Conservation (phyloP, 495 filamentous ascomycete genomes). For the Daldinia grandis region DNA sequence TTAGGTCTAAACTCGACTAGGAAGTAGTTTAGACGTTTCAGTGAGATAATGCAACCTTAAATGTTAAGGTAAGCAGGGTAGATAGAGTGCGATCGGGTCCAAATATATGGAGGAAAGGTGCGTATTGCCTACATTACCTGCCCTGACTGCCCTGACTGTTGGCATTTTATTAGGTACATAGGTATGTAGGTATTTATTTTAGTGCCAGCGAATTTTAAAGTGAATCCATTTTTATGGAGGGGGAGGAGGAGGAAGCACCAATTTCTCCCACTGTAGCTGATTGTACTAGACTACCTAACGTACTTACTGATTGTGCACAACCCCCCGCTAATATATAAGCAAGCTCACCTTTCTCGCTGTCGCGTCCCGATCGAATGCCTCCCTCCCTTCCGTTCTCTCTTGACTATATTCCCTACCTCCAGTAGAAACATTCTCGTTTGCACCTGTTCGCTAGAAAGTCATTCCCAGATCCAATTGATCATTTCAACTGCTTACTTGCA, state of each 20-base stretch:
- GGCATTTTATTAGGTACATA: slow-evolving; percentile 15
- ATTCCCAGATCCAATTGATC: slow-evolving; percentile 31
- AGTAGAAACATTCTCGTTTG: slow-evolving; percentile 17
- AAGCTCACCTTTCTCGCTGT: slow-evolving; percentile 51
- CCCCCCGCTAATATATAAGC: slow-evolving; percentile 61
- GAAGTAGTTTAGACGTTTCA: slow-evolving; percentile 41
- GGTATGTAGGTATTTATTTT: slow-evolving; percentile 20
- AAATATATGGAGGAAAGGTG: slow-evolving; percentile 21
- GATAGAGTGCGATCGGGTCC: slow-evolving; percentile 28
- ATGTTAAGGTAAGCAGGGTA: slow-evolving; percentile 8
- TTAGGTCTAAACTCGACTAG: slow-evolving; percentile 22
- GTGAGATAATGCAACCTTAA: slow-evolving; percentile 40
- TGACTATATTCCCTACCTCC: slow-evolving; percentile 28
- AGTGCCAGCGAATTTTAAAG: slow-evolving; percentile 23
- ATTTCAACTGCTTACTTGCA: slow-evolving; percentile 22
- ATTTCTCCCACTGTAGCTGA: slow-evolving; percentile 37
- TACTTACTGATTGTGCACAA: slow-evolving; percentile 49
- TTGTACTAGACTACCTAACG: slow-evolving; percentile 33
- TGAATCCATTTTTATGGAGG: slow-evolving; percentile 26
- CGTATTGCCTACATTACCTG: slow-evolving; percentile 1
- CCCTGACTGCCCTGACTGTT: background rate
- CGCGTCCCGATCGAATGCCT: slow-evolving; percentile 55
- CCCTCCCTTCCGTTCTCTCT: slow-evolving; percentile 52
- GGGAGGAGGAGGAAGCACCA: slow-evolving; percentile 14
- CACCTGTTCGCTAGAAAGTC: slow-evolving; percentile 11